Evolutionary conservation across 2,329 filamentous ascomycete genomes (phyloP).

Genomic region (Pyricularia pennisetigena): DNA sequence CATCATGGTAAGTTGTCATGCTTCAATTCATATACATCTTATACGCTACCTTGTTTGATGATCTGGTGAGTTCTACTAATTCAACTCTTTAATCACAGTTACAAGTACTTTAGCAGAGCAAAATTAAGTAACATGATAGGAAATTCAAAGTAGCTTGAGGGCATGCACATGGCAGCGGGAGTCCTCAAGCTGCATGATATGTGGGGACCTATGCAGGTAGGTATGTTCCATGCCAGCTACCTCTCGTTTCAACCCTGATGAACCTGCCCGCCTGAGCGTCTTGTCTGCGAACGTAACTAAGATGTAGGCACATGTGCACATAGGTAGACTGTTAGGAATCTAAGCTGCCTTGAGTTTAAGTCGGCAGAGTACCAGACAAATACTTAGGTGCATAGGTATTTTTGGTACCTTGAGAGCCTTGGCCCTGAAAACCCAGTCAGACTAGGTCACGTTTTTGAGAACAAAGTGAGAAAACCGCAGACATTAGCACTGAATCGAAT

Average conservation of each 20-base stretch:
- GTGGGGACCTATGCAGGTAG: background rate
- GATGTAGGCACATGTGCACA: no score
- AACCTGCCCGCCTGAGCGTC: background rate
- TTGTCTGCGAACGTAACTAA: background rate
- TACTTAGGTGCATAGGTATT: no score
- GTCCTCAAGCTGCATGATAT: background rate
- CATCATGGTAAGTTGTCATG: slow-evolving; percentile 3
- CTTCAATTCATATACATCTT: background rate
- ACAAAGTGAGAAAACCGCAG: background rate
- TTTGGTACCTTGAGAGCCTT: background rate
- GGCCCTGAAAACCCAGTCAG: background rate
- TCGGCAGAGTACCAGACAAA: background rate
- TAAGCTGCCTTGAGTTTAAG: background rate
- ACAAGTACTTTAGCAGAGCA: background rate
- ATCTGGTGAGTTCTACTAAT: background rate
- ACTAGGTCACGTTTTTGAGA: background rate
- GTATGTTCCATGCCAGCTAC: background rate
- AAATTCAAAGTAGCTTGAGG: background rate
- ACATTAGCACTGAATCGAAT: background rate
- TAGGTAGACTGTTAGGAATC: background rate
- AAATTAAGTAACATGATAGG: background rate
- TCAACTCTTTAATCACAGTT: background rate
- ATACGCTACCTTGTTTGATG: no score
- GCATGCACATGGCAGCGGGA: background rate
- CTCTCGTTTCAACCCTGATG: background rate